Percentiles rank a stretch among this genome's conserved stretches.
Conservation (phyloP, 2,329 filamentous ascomycete species). For the Xylaria sp. region DNA sequence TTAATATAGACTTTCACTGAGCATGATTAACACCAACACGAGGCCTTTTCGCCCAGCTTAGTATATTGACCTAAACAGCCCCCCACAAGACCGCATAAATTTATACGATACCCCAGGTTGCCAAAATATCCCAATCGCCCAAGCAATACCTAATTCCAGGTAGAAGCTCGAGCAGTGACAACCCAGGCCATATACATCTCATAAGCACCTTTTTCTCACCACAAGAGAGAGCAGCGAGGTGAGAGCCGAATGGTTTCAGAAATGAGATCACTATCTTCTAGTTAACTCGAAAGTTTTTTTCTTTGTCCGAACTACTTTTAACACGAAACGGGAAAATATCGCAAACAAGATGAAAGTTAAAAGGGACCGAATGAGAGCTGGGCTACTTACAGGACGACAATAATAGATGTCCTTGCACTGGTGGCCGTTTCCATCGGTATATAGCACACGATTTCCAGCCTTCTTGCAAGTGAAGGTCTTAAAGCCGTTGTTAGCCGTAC, state of each 20-base stretch:
- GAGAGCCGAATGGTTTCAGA: not conserved
- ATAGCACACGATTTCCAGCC: not conserved
- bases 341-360: too few relatives aligned
- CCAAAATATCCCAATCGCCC: not conserved
- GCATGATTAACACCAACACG: too few relatives aligned
- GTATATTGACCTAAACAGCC: too few relatives aligned
- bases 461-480: not conserved
- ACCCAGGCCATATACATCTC: not conserved
- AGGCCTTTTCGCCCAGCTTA: too few relatives aligned
- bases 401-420: not conserved
- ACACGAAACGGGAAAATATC: not conserved
- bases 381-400: not conserved
- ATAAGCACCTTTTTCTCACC: not conserved
- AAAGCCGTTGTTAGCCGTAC: not conserved
- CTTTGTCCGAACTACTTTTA: not conserved
- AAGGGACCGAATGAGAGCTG: not conserved
- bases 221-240: not conserved
- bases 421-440: not conserved
- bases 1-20: too few relatives aligned
- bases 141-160: not conserved
- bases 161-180: constrained; percentile 5
- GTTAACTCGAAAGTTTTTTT: not conserved
- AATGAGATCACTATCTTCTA: not conserved
- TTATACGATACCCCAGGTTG: not conserved
- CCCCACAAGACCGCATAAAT: too few relatives aligned